Conservation (phyloP, 1,284 basidiomycete species). For the Agroathelia rolfsii region DNA sequence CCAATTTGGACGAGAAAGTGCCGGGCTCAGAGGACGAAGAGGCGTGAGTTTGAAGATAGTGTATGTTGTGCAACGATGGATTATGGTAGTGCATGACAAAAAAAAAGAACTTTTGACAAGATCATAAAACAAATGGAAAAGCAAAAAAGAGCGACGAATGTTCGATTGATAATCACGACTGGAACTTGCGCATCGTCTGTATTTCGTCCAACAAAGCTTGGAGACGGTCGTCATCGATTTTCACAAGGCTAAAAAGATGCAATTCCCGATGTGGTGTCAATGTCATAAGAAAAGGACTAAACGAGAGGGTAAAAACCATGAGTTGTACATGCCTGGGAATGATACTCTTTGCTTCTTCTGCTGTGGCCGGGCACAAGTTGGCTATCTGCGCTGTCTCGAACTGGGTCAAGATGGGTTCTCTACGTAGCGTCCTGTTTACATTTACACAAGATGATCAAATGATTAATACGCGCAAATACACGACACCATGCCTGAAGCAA, state of each 20-base stretch:
- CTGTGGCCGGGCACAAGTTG: conserved; percentile 78
- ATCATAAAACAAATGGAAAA: no score
- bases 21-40: conserved; percentile 58
- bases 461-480: conserved; percentile 1
- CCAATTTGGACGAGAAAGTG: conserved; percentile 41
- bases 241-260: conserved; percentile 50
- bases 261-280: conserved; percentile 4
- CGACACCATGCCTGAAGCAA: conserved; percentile 1
- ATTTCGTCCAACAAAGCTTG: conserved; percentile 80
- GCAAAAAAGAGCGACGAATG: no score
- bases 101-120: no score
- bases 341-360: conserved; percentile 87
- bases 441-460: no score
- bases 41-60: neutral
- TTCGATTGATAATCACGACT: conserved; percentile 51
- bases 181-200: conserved; percentile 83
- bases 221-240: conserved; percentile 79
- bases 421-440: conserved; percentile 63
- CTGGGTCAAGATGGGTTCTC: conserved; percentile 71
- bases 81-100: no score
- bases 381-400: conserved; percentile 92
- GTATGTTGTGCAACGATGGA: neutral
- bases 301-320: neutral
- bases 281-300: conserved; percentile 1
- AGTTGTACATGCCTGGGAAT: conserved; percentile 61